Evolutionary conservation across 495 filamentous ascomycete genomes (phyloP).

Genomic region (Pseudoneurospora amorphoporcata): DNA sequence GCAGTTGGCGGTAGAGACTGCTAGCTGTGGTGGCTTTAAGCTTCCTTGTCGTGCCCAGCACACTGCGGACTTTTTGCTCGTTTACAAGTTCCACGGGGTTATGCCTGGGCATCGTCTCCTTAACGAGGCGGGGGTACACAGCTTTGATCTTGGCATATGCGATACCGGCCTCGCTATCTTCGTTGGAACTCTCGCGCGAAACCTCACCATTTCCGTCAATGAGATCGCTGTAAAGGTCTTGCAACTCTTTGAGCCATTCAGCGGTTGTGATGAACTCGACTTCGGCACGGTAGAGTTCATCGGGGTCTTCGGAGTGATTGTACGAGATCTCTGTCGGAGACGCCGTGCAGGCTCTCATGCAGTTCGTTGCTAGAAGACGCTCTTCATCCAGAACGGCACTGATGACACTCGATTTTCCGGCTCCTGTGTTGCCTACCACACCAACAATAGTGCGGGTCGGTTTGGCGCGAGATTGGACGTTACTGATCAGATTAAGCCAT

Average conservation of each 20-base stretch:
- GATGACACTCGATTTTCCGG: slow-evolving; percentile 50
- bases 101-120: slow-evolving; percentile 38
- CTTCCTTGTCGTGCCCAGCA: slow-evolving; percentile 40
- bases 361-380: slow-evolving; percentile 28
- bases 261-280: slow-evolving; percentile 48
- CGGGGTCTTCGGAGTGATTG: slow-evolving; percentile 37
- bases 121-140: slow-evolving; percentile 50
- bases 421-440: slow-evolving; percentile 50
- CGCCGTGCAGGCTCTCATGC: slow-evolving; percentile 51
- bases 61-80: slow-evolving; percentile 24
- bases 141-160: slow-evolving; percentile 58
- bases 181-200: slow-evolving; percentile 32
- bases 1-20: slow-evolving; percentile 21
- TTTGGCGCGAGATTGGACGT: slow-evolving; percentile 13
- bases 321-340: slow-evolving; percentile 57
- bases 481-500: slow-evolving; percentile 36
- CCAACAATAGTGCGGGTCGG: slow-evolving; percentile 39
- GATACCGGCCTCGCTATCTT: slow-evolving; percentile 44
- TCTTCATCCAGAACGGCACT: slow-evolving; percentile 49
- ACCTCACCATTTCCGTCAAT: slow-evolving; percentile 33
- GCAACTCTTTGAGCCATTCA: slow-evolving; percentile 51
- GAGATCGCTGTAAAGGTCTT: slow-evolving; percentile 43
- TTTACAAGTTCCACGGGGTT: slow-evolving; percentile 31
- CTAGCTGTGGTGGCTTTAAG: slow-evolving; percentile 28
- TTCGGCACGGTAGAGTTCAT: slow-evolving; percentile 45